A percentile compares a stretch with the other conserved stretches of the same genome.
phyloP scores from a whole-genome alignment of 805 yeast genomes.

The Kodamaea restingae region DNA sequence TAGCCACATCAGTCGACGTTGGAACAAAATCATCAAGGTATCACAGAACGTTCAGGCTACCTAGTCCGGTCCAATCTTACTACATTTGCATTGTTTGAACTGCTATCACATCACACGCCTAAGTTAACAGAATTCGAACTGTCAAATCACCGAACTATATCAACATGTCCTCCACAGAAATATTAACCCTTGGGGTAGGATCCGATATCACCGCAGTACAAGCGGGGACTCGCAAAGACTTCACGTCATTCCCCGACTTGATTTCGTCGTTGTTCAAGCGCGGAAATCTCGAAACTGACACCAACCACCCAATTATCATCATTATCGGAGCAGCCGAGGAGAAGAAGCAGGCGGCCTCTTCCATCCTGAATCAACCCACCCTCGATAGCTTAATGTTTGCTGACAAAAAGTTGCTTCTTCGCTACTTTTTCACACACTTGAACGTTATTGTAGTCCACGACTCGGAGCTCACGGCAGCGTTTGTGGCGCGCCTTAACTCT shows the following conservation, averaged over 20 bases:
- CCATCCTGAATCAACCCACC: too few species aligned
- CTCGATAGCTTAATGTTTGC: slow-evolving; percentile 23
- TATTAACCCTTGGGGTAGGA: slow-evolving; percentile 9
- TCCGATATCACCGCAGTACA: slow-evolving; percentile 4
- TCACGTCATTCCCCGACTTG: slow-evolving; percentile 14
- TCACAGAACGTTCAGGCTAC: too few species aligned
- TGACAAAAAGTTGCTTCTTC: slow-evolving; percentile 30
- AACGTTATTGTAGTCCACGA: slow-evolving; percentile 26
- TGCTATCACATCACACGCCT: too few species aligned
- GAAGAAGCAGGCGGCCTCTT: too few species aligned
- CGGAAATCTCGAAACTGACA: slow-evolving; percentile 33
- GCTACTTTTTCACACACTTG: slow-evolving; percentile 36
- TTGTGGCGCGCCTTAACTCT: slow-evolving; percentile 13
- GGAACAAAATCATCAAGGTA: too few species aligned
- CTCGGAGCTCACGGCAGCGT: slow-evolving; percentile 1
- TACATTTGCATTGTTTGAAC: too few species aligned
- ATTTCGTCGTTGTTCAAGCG: slow-evolving; percentile 25
- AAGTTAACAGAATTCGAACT: too few species aligned
- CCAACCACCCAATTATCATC: slow-evolving; percentile 29
- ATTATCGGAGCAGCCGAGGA: slow-evolving; percentile 14
- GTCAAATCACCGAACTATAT: too few species aligned
- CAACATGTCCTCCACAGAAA: slow-evolving; percentile 14
- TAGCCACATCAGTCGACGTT: too few species aligned
- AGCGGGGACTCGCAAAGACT: slow-evolving; percentile 2
- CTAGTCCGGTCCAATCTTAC: too few species aligned